These are phyloP conservation scores for Cladosporium oxysporum DNA, from an alignment of 2,329 filamentous ascomycete species.

Conservation along the genomic window DNA sequence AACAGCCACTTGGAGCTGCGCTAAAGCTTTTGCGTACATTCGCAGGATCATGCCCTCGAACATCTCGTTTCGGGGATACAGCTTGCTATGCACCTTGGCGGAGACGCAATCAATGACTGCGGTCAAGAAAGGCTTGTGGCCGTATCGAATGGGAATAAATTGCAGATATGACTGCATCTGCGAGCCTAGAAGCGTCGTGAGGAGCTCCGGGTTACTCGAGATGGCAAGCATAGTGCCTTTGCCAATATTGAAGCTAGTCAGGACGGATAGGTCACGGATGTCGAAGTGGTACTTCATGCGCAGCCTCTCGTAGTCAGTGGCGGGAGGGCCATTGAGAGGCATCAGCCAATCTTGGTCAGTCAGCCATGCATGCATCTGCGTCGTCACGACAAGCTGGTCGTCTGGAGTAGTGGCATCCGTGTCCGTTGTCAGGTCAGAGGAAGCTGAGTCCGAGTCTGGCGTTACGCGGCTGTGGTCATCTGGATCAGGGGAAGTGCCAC, in stretches of 20 bases:
- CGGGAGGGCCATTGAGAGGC: neutral
- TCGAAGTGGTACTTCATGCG: constrained; percentile 29
- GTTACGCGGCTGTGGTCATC: neutral
- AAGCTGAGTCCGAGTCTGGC: neutral
- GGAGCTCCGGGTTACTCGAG: constrained; percentile 7
- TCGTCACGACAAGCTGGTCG: neutral
- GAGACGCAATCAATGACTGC: constrained; percentile 30
- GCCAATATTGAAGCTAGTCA: constrained; percentile 33
- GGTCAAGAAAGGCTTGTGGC: constrained; percentile 26
- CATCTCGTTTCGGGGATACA: constrained; percentile 21
- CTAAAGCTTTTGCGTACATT: constrained; percentile 30
- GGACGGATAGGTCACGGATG: constrained; percentile 27
- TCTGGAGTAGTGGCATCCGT: neutral
- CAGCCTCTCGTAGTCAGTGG: constrained; percentile 12
- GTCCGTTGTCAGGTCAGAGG: neutral
- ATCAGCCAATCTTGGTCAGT: neutral
- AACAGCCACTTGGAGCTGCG: constrained; percentile 27
- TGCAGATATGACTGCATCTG: constrained; percentile 29
- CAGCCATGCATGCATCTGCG: neutral
- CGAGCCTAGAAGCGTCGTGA: constrained; percentile 21
- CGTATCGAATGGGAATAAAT: constrained; percentile 30
- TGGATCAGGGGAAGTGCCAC: neutral
- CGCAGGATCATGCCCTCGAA: constrained; percentile 15
- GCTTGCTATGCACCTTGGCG: constrained; percentile 26
- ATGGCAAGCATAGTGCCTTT: constrained; percentile 1